Evolutionary conservation across 805 yeast genomes (phyloP), one percentile per base, ranked within the genome.

Genomic region (Teunomyces lycoperdinae): DNA sequence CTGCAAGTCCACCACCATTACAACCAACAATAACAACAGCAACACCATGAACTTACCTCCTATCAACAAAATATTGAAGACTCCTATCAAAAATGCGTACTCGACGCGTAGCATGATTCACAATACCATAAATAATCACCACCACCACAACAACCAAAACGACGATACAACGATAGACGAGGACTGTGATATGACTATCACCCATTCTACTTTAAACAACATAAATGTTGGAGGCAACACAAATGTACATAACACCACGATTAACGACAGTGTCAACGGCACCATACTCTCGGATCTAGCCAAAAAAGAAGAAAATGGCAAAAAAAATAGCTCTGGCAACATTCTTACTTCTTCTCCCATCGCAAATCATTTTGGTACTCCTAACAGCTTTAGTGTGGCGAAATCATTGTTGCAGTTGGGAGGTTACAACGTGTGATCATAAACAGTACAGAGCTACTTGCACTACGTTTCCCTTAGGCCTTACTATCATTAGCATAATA

Each of bases 401-500:
- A 72, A 71, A 57, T 70, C 76, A 17, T 70, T 73, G 55, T 66
- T 73, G 49, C 76, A 70, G 58, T 67, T 73, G 54, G 77, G 78
- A 29, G 63, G 65, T 39, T 55, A 56, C 47, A 57, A 51, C 36
- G 43, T 47, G 49, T 52, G 46, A 43, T 9, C 16, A 34, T 11
- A 9, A 34, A 34, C 29, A 20, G 24, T 4, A 20, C 24, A 20
- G 24, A 20, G 24, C 5, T 2, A 20, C 24, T 13, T 4, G 9
- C 34, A 32, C 34, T 11, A 32, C 17, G 16, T 13, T 9, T 14
- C 10, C 16, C 13, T 16, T 8, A 13, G 17, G 14, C 14, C 11
- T 32, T 32, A 16, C 13, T 17, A 14, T 16, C 9, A 29, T 27
- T 29, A 28, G 34, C 43, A 29, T 40, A 27, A 40, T 33, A 40